Evolutionary conservation across 805 yeast genomes (phyloP).

Genomic region (Kuraishia piskuri): DNA sequence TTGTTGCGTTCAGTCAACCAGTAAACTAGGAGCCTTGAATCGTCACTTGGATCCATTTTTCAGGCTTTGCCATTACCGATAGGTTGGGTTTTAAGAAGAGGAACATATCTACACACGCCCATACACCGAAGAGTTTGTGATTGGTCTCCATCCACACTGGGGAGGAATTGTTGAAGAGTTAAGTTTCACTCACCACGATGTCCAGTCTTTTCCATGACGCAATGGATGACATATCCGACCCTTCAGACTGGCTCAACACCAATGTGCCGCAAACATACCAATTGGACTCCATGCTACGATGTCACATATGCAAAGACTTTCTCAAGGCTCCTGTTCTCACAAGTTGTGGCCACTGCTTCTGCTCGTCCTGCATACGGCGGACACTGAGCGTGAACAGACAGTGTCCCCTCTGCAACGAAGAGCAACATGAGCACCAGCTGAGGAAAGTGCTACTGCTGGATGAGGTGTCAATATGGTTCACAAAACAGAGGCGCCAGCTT

Average conservation of each 20-base stretch:
- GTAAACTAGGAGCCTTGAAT: too few relatives aligned
- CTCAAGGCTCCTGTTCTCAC: slow-evolving; percentile 75
- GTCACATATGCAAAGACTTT: slow-evolving; percentile 85
- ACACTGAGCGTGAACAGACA: slow-evolving; percentile 47
- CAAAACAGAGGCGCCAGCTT: slow-evolving; percentile 29
- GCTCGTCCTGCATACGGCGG: slow-evolving; percentile 78
- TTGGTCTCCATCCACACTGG: too few relatives aligned
- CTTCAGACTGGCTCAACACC: slow-evolving; percentile 61
- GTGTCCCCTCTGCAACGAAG: slow-evolving; percentile 76
- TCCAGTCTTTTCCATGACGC: slow-evolving; percentile 7
- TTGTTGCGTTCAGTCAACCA: too few relatives aligned
- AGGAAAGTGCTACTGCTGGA: slow-evolving; percentile 63
- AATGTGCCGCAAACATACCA: slow-evolving; percentile 45
- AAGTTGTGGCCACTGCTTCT: slow-evolving; percentile 81
- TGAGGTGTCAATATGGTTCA: slow-evolving; percentile 53
- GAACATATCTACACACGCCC: too few relatives aligned
- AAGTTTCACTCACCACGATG: background rate
- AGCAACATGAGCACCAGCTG: slow-evolving; percentile 60
- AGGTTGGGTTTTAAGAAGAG: too few relatives aligned
- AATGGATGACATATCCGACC: slow-evolving; percentile 41
- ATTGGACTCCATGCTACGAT: slow-evolving; percentile 65
- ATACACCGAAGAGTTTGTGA: too few relatives aligned
- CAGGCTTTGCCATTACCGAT: too few relatives aligned
- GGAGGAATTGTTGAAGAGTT: too few relatives aligned
- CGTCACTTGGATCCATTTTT: too few relatives aligned